Evolutionary conservation across 2,329 filamentous ascomycete genomes (phyloP).

Genomic region (Trichoderma harzianum): DNA sequence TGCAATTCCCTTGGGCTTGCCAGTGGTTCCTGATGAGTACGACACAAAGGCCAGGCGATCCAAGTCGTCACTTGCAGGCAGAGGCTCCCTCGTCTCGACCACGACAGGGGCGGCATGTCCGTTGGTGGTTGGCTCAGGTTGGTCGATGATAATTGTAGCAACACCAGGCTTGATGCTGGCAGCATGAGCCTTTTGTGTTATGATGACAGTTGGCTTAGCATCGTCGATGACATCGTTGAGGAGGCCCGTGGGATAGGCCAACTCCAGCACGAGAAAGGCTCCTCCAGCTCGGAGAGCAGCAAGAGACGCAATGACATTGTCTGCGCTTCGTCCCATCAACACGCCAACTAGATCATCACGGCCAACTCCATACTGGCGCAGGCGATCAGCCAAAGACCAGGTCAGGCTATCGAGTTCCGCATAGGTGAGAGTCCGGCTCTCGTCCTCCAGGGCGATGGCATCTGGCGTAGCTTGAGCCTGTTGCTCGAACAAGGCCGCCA

Average conservation of each 20-base stretch:
- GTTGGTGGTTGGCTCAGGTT: constrained; percentile 32
- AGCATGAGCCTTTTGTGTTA: constrained; percentile 64
- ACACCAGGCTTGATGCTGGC: constrained; percentile 61
- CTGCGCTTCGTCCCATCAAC: constrained; percentile 68
- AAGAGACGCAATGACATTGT: constrained; percentile 76
- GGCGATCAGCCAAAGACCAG: constrained; percentile 58
- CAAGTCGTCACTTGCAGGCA: constrained; percentile 64
- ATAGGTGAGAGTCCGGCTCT: constrained; percentile 65
- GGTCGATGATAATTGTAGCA: constrained; percentile 63
- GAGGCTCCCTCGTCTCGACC: constrained; percentile 43
- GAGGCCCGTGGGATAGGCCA: constrained; percentile 72
- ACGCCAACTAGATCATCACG: constrained; percentile 74
- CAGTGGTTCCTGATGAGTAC: constrained; percentile 75
- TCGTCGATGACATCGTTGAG: constrained; percentile 75
- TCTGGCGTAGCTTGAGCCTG: constrained; percentile 68
- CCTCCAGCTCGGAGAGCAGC: constrained; percentile 76
- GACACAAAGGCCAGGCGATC: constrained; percentile 76
- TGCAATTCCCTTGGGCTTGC: constrained; percentile 76
- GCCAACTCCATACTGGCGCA: constrained; percentile 65
- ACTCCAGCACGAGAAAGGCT: constrained; percentile 75
- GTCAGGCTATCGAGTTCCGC: constrained; percentile 67
- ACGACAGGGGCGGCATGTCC: constrained; percentile 28
- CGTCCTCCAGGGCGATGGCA: constrained; percentile 70
- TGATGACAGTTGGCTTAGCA: constrained; percentile 65
- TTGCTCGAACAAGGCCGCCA: constrained; percentile 66